Conservation (phyloP, 257 asterid genomes). For the Nicotiana obtusifolia region DNA sequence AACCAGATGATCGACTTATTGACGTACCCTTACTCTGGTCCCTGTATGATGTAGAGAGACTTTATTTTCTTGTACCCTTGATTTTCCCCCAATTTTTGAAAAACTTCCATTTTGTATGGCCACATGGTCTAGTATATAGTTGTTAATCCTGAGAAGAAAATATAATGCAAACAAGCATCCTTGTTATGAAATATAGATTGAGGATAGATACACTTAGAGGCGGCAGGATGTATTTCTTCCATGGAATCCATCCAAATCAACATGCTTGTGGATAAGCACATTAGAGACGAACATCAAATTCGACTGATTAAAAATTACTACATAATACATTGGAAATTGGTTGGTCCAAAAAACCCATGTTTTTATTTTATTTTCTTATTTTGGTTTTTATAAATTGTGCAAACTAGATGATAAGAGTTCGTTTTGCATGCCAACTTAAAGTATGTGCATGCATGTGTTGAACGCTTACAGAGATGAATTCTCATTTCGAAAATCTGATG, state of each 20-base stretch:
- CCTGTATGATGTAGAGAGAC: neutral
- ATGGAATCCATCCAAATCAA: neutral
- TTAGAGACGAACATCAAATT: neutral
- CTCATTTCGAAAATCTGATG: neutral
- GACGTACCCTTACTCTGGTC: conserved; percentile 9
- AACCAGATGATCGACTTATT: neutral
- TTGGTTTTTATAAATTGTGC: neutral
- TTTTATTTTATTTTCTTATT: no score
- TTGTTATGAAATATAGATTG: neutral
- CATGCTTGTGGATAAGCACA: neutral
- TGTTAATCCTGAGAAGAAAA: neutral
- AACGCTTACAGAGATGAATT: neutral
- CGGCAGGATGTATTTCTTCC: neutral
- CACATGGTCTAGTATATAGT: neutral
- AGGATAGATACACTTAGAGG: neutral
- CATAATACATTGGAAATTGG: neutral
- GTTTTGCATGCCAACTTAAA: neutral
- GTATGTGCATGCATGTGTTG: neutral
- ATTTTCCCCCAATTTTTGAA: neutral
- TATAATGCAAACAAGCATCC: neutral
- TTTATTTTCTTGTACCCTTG: neutral
- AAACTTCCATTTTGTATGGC: neutral
- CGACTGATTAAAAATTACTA: neutral
- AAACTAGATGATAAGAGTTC: neutral
- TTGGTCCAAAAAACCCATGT: neutral